Evolutionary conservation across 2,329 filamentous ascomycete species (phyloP).

Genomic region (Neurospora sp.): DNA sequence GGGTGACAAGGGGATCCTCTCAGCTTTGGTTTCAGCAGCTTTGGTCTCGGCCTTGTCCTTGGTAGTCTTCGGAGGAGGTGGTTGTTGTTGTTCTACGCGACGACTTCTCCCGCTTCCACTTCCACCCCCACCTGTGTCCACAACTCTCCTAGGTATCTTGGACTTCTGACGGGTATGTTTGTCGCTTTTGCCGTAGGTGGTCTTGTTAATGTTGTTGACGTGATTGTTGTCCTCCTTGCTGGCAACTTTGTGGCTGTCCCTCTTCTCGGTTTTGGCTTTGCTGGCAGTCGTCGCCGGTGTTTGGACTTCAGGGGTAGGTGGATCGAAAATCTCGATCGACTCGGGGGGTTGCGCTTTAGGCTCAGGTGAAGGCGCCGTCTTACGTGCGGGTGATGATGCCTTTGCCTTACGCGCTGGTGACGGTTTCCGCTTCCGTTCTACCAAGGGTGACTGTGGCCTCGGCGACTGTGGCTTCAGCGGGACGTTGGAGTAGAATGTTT

Average conservation of each 20-base stretch:
- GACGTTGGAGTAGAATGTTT: background rate
- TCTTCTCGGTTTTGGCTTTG: background rate
- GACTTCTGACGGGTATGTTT: background rate
- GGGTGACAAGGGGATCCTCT: no score
- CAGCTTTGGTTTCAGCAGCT: no score
- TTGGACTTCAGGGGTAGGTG: background rate
- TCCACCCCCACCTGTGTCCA: background rate
- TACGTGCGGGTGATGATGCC: background rate
- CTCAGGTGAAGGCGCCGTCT: background rate
- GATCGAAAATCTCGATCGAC: background rate
- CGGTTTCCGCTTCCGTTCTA: background rate
- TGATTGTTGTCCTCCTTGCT: background rate
- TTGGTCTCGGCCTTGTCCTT: no score
- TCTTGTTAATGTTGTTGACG: background rate
- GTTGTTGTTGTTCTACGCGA: background rate
- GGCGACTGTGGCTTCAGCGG: background rate
- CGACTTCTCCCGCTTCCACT: background rate
- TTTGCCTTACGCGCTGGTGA: background rate
- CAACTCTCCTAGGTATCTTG: background rate
- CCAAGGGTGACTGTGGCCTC: background rate
- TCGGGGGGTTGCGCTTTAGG: background rate
- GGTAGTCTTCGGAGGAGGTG: background rate
- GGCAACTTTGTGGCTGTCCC: background rate
- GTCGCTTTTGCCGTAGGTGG: background rate
- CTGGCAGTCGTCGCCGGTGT: background rate